These are phyloP conservation scores for Aspergillus sp. DNA, from an alignment of 2,329 filamentous ascomycete genomes.

Conservation along the genomic window DNA sequence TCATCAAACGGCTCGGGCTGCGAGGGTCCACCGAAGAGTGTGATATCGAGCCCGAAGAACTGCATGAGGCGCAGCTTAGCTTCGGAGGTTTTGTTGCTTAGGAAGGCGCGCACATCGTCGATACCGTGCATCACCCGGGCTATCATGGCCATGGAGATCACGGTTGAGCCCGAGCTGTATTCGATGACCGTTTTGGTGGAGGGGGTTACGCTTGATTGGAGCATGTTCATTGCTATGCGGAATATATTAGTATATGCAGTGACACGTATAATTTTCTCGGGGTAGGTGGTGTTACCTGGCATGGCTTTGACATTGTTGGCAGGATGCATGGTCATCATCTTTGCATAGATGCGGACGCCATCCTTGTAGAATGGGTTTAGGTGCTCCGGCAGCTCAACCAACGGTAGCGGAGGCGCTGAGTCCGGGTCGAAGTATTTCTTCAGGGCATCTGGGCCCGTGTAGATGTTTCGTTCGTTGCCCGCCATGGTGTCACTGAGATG, in stretches of 20 bases:
- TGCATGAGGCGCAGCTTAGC: constrained; percentile 51
- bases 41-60: constrained; percentile 54
- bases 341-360: constrained; percentile 58
- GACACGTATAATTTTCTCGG: background rate
- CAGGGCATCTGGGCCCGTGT: constrained; percentile 51
- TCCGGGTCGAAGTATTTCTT: constrained; percentile 56
- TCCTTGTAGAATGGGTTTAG: constrained; percentile 53
- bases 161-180: constrained; percentile 57
- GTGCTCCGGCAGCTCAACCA: constrained; percentile 53
- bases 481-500: constrained; percentile 12
- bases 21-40: constrained; percentile 53
- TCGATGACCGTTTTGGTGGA: constrained; percentile 51
- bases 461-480: constrained; percentile 47
- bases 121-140: constrained; percentile 47
- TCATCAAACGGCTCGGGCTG: constrained; percentile 51
- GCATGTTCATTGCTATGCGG: constrained; percentile 44
- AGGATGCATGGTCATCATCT: constrained; percentile 60
- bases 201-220: constrained; percentile 37
- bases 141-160: constrained; percentile 54
- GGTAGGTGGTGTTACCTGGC: constrained; percentile 32
- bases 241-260: background rate
- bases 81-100: constrained; percentile 53
- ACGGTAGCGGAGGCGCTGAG: constrained; percentile 49
- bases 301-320: constrained; percentile 60
- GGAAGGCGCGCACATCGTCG: constrained; percentile 47